A percentile compares a stretch with the other conserved stretches of the same genome.
phyloP scores from a whole-genome alignment of 2,329 filamentous ascomycete species.

The Xylariaceae sp. region DNA sequence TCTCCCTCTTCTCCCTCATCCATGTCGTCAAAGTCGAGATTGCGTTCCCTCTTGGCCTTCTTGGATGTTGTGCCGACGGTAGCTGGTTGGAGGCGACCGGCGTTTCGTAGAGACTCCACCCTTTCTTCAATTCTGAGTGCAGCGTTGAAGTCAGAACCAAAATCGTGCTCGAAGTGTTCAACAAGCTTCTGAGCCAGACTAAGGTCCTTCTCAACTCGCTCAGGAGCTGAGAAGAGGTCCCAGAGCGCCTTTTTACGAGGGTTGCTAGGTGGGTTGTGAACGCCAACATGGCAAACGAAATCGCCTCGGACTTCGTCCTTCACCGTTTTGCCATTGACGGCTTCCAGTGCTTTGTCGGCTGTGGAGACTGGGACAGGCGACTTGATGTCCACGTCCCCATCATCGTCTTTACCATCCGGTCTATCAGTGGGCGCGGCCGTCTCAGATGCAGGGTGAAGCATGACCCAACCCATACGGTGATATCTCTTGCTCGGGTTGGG shows the following conservation, averaged over 20 bases:
- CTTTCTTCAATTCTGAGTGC: constrained; percentile 79
- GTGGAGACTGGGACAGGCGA: constrained; percentile 52
- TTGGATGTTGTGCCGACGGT: constrained; percentile 55
- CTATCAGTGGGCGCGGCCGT: constrained; percentile 63
- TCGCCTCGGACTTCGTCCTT: constrained; percentile 91
- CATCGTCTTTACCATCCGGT: constrained; percentile 70
- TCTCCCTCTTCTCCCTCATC: constrained; percentile 63
- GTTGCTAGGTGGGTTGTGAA: constrained; percentile 83
- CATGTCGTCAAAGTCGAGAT: constrained; percentile 60
- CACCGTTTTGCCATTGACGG: constrained; percentile 97
- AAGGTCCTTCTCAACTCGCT: constrained; percentile 88
- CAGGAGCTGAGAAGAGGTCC: constrained; percentile 93
- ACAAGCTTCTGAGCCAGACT: constrained; percentile 79
- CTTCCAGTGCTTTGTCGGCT: constrained; percentile 83
- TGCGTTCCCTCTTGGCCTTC: constrained; percentile 53
- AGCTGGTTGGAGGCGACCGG: constrained; percentile 72
- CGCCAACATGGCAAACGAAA: constrained; percentile 95
- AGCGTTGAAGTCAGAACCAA: constrained; percentile 74
- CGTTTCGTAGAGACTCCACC: constrained; percentile 74
- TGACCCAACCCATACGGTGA: constrained; percentile 97
- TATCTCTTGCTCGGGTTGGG: constrained; percentile 96
- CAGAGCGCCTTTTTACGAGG: constrained; percentile 93
- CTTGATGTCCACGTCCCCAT: constrained; percentile 55
- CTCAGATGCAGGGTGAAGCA: constrained; percentile 80
- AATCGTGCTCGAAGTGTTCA: constrained; percentile 79